Evolutionary conservation across 2,329 filamentous ascomycete species (phyloP), one percentile per base, ranked within the genome.

Genomic region (Ceratocystis albifundus): DNA sequence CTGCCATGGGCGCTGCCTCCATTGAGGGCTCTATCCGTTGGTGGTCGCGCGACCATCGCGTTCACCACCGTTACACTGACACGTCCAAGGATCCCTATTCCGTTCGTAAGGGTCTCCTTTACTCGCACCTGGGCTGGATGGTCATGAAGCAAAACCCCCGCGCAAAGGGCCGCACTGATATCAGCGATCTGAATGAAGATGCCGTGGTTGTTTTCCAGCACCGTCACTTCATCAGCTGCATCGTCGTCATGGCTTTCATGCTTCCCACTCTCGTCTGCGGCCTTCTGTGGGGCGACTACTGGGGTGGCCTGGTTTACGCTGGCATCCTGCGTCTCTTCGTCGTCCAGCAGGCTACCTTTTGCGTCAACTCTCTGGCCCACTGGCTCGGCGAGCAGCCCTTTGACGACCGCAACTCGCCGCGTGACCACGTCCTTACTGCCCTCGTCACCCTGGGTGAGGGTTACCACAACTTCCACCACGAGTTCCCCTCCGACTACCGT

Each of bases 401-500:
- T 75, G 90, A 95, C 72, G 90, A 95, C 82, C 88, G 89, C 77
- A 93, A 95, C 84, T 91, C 88, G 69, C 90, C 90, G 70, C 87
- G 90, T 75, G 90, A 95, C 73, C 89, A 95, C 77, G 83, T 93
- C 74, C 84, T 95, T 77, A 95, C 90, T 50, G 90, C 90, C 57
- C 78, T 95, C 20, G 86, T 90, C 71, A 95, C 90, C 55, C 86
- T 95, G 25, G 90, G 90, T 62, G 90, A 92, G 78, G 90, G 90
- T 36, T 95, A 95, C 80, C 90, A 95, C 83, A 95, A 95, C 82
- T 95, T 95, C 83, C 90, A 95, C 79, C 90, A 95, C 82, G 90
- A 95, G 76, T 95, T 95, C 78, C 90, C 90, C 65, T 93, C 89
- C 10, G 90, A 95, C 76, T 95, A 94, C 84, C 89, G 90, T 75